Base-by-base conservation (phyloP, 2,329 filamentous ascomycete species). In the Cercospora brassicicola region DNA sequence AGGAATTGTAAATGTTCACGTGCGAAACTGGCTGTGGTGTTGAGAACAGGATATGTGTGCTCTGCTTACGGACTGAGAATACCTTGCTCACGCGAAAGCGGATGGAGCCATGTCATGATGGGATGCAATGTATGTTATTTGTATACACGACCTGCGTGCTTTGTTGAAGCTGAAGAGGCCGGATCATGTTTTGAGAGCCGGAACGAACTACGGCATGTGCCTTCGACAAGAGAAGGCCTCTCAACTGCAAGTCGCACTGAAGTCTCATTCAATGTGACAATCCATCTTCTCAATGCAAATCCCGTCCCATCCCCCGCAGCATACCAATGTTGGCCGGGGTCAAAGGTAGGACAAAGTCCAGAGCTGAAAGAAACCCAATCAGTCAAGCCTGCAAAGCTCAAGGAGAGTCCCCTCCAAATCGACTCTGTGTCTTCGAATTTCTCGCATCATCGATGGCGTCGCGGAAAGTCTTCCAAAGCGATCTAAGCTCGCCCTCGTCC, bases 401-500 rank as follows among this genome's bases (percentile, higher is more conserved):
- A 9, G 62, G 62, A 33, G 62, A 64, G 4, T 64, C 23, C 2
- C 15, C 62, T 30, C 48, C 66, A 59, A 59, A 75, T 56, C 75
- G 61, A n/a, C 75, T 75, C 69, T 76, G 73, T 36, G 31, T 59
- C 79, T 84, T 83, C 18, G 80, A 76, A 68, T 85, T 82, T 73
- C 87, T 82, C 10, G 88, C 89, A 55, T 81, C 77, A 73, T 90
- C 85, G 26, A 92, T 80, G 70, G 85, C 87, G 1, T 82, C 80
- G 78, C 89, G 89, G 73, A 92, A 94, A 64, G 90, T 86, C 9
- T 81, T 79, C 78, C 89, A 92, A 13, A 94, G 79, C 20, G 82
- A 82, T 71, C 83, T 84, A 28, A 93, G 83, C 72, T 89, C 85
- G 2, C 87, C 86, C 1, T 79, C 80, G 10, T 79, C 77, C 66